A percentile compares a stretch with the other conserved stretches of the same genome.
phyloP scores from a whole-genome alignment of 176 grass and related monocot genomes.

The Bolboschoenus planiculmis region DNA sequence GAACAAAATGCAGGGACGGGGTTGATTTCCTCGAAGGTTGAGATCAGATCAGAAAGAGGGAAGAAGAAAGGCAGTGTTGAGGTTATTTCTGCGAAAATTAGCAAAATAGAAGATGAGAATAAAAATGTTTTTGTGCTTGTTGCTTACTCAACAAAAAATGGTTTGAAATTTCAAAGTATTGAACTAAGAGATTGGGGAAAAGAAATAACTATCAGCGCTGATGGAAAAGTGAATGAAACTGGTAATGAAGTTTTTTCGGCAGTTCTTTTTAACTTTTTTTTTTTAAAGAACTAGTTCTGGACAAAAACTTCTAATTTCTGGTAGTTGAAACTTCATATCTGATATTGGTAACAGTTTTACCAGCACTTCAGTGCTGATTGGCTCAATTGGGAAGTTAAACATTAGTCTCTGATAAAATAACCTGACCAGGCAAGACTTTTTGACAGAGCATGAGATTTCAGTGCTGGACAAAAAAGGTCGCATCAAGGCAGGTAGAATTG shows the following conservation, averaged over 20 bases:
- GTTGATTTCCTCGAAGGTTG: constrained; percentile 24
- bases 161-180: constrained; percentile 38
- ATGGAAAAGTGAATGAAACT: neutral
- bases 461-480: neutral
- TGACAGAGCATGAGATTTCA: neutral
- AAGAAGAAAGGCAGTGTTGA: constrained; percentile 22
- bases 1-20: constrained; percentile 24
- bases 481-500: neutral
- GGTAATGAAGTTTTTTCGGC: neutral
- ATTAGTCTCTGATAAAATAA: neutral
- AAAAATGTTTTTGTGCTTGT: constrained; percentile 29
- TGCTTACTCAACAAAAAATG: constrained; percentile 24
- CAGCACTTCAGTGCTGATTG: neutral
- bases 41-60: constrained; percentile 23
- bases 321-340: neutral
- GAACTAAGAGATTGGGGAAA: constrained; percentile 32
- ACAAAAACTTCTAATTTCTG: neutral
- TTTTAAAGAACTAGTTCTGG: neutral
- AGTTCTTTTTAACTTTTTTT: neutral
- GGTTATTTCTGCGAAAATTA: constrained; percentile 42
- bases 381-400: neutral
- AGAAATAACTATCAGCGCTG: neutral
- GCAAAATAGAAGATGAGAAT: constrained; percentile 29
- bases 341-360: neutral
- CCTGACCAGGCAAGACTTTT: neutral